Evolutionary conservation across 2,329 filamentous ascomycete species (phyloP).

Genomic region (Neonectria hederae): DNA sequence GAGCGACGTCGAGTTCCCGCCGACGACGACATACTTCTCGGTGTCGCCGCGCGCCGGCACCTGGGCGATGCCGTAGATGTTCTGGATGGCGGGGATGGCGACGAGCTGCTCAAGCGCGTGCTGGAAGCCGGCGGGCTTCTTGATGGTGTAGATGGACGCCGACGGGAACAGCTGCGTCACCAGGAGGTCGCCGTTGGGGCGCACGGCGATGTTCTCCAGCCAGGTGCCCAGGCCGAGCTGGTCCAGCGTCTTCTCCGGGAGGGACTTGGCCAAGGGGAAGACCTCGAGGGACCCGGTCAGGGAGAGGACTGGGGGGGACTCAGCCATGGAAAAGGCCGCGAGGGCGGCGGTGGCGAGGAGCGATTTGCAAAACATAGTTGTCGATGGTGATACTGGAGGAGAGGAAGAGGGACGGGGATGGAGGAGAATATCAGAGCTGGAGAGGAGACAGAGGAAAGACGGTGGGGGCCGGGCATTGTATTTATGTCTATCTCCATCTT

Average conservation of each 20-base stretch:
- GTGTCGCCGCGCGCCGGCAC: background rate
- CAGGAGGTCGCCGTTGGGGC: slow-evolving; percentile 31
- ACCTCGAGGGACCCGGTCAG: slow-evolving; percentile 9
- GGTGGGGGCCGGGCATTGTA: background rate
- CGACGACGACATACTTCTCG: slow-evolving; percentile 31
- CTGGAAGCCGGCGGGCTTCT: slow-evolving; percentile 7
- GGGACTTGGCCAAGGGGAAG: slow-evolving; percentile 17
- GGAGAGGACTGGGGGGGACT: too few species aligned
- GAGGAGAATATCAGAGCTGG: background rate
- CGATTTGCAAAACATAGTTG: slow-evolving; percentile 18
- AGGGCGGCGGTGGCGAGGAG: slow-evolving; percentile 8
- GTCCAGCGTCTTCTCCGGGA: slow-evolving; percentile 18
- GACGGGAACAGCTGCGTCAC: slow-evolving; percentile 26
- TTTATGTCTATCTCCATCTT: background rate
- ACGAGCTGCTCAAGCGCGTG: slow-evolving; percentile 25
- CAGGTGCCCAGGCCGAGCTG: slow-evolving; percentile 28
- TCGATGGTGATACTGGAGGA: background rate
- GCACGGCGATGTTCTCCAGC: slow-evolving; percentile 34
- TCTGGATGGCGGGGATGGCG: slow-evolving; percentile 29
- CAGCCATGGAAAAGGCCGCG: slow-evolving; percentile 13
- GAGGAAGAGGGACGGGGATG: background rate
- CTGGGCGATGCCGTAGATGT: slow-evolving; percentile 28
- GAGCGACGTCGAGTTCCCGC: slow-evolving; percentile 27
- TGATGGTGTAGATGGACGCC: slow-evolving; percentile 29
- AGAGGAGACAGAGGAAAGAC: background rate